Conservation (phyloP, 73 alveolate species). For the Symbiodinium natans region DNA sequence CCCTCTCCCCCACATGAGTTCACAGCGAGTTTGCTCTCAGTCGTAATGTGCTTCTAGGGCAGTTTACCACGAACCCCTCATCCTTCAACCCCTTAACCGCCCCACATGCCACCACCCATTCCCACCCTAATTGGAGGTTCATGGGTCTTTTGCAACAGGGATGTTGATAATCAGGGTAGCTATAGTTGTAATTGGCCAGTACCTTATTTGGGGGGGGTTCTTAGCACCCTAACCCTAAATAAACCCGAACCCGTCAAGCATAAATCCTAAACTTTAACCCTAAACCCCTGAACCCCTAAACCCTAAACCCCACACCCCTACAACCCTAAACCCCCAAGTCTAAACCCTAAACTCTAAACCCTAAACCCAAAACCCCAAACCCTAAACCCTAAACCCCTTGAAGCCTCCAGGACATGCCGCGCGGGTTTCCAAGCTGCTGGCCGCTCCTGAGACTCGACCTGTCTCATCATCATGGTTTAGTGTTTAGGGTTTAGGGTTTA, state of each 20-base stretch:
- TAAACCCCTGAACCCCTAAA: not conserved
- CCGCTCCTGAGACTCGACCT: slow-evolving; percentile 33
- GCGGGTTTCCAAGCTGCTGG: slow-evolving; percentile 59
- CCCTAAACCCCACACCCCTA: not conserved
- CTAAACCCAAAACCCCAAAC: not conserved
- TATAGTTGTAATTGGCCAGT: no score
- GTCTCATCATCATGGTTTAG: not conserved
- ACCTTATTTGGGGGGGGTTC: no score
- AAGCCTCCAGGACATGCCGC: slow-evolving; percentile 28
- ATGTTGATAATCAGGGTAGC: no score
- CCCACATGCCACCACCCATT: no score
- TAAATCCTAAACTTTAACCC: not conserved
- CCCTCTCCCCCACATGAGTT: no score
- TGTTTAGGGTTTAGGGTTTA: not conserved
- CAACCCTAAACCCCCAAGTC: not conserved
- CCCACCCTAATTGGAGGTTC: no score
- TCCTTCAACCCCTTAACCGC: no score
- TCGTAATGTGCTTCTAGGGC: no score
- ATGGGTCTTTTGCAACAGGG: no score
- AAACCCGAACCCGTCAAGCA: not conserved
- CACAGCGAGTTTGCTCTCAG: no score
- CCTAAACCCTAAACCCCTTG: not conserved
- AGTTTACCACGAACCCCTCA: no score
- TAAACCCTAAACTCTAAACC: not conserved
- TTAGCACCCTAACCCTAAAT: not conserved